Evolutionary conservation across 495 filamentous ascomycete genomes (phyloP).

Genomic region (Lasiosphaeriaceae sp.): DNA sequence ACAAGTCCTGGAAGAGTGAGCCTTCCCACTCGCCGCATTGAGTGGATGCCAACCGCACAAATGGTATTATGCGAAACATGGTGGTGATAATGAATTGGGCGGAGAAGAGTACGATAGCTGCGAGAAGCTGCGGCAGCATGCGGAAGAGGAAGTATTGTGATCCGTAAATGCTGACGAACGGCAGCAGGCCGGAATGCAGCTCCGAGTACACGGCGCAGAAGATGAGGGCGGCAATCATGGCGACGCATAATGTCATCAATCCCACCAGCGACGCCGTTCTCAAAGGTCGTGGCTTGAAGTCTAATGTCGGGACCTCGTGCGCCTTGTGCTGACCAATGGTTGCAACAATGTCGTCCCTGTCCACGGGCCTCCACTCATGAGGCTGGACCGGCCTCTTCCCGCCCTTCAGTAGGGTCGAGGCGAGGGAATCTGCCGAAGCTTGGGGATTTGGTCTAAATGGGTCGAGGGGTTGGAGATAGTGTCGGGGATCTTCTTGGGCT

Average conservation of each 20-base stretch:
- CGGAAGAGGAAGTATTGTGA: slow-evolving; percentile 80
- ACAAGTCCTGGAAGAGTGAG: slow-evolving; percentile 50
- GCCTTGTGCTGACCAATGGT: slow-evolving; percentile 11
- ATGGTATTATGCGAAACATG: slow-evolving; percentile 73
- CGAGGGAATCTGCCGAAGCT: slow-evolving; percentile 29
- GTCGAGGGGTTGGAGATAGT: neutral
- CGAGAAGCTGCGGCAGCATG: slow-evolving; percentile 77
- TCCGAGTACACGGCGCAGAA: slow-evolving; percentile 72
- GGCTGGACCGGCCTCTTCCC: slow-evolving; percentile 19
- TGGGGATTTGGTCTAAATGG: slow-evolving; percentile 5
- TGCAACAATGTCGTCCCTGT: slow-evolving; percentile 15
- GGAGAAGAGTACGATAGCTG: slow-evolving; percentile 67
- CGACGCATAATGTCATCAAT: slow-evolving; percentile 56
- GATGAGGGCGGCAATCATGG: slow-evolving; percentile 68
- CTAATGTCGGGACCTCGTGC: slow-evolving; percentile 44
- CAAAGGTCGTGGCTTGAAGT: slow-evolving; percentile 64
- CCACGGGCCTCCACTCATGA: slow-evolving; percentile 27
- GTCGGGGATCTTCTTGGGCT: neutral
- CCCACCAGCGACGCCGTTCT: slow-evolving; percentile 56
- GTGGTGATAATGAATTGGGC: slow-evolving; percentile 69
- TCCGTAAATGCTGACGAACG: slow-evolving; percentile 62
- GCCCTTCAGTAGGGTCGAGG: slow-evolving; percentile 23
- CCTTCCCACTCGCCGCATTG: slow-evolving; percentile 42
- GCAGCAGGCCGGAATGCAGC: slow-evolving; percentile 57
- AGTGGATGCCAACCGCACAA: slow-evolving; percentile 66